phyloP scores from a whole-genome alignment of 805 yeast species.

The Tetrapisispora iriomotensis region DNA sequence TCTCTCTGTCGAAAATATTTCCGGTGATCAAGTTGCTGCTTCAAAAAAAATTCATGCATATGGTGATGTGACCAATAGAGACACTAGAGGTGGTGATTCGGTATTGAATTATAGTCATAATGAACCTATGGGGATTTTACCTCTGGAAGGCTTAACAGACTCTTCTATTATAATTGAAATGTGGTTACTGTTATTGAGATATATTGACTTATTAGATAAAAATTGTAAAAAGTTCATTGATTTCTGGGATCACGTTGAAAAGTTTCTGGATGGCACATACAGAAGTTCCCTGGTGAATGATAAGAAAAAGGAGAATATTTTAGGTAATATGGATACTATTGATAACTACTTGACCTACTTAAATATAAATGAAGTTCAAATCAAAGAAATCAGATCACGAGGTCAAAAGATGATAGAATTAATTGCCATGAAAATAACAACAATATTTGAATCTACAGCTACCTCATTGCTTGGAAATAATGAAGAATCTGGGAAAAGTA shows the following conservation, averaged over 20 bases:
- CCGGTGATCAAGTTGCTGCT: slow-evolving; percentile 8
- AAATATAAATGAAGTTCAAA: slow-evolving; percentile 35
- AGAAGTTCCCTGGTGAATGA: slow-evolving; percentile 35
- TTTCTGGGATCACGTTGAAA: slow-evolving; percentile 47
- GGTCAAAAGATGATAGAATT: slow-evolving; percentile 33
- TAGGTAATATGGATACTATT: slow-evolving; percentile 20
- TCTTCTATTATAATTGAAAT: slow-evolving; percentile 46
- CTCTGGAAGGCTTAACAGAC: slow-evolving; percentile 32
- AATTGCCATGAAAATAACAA: slow-evolving; percentile 23
- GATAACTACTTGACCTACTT: slow-evolving; percentile 23
- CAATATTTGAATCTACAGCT: slow-evolving; percentile 29
- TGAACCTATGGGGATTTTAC: not conserved
- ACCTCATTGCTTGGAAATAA: slow-evolving; percentile 5
- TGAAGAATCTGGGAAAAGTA: not conserved
- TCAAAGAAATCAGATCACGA: slow-evolving; percentile 31
- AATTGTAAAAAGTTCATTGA: slow-evolving; percentile 35
- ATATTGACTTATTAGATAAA: slow-evolving; percentile 33
- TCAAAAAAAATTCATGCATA: slow-evolving; percentile 4
- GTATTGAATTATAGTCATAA: not conserved
- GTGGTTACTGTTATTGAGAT: slow-evolving; percentile 44
- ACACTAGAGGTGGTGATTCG: not conserved
- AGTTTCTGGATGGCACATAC: slow-evolving; percentile 41
- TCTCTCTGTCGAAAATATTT: slow-evolving; percentile 18
- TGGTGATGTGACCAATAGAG: slow-evolving; percentile 4
- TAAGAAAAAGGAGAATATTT: slow-evolving; percentile 29